Evolutionary conservation across 2,329 filamentous ascomycete genomes (phyloP), one percentile per base, ranked within the genome.

Genomic region (Colletotrichum lindemuthianum): DNA sequence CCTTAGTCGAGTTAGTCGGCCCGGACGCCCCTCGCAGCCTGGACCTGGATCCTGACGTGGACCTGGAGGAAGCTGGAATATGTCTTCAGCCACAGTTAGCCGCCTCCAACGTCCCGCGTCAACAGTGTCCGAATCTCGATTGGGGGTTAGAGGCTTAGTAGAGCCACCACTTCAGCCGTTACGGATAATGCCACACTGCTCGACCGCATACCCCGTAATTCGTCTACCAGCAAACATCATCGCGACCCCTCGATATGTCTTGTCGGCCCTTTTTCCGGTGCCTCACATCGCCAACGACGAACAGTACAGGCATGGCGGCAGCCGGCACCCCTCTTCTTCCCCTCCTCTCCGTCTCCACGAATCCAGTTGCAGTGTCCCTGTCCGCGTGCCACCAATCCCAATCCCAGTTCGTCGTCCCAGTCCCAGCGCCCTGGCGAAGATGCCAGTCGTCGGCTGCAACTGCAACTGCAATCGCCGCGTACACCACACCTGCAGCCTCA

Each of bases 301-400:
- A 24, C 24, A 24, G 24, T 1, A 24, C 24, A 24, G 24, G 24
- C 24, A 24, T 24, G 24, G 24, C n/a, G n/a, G n/a, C n/a, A n/a
- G n/a, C n/a, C n/a, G n/a, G 3, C 24, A 24, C 24, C 24, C 24
- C 24, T 24, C 24, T 24, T 24, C 24, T 44, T 45, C 48, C 32
- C n/a, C 43, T 50, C 56, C 60, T 56, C 60, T 56, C 52, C 51
- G 56, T 56, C 61, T 57, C 61, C 61, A 65, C 58, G 57, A 65
- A 65, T 52, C 51, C 61, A 56, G 57, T 61, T 47, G 24, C 24
- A 24, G 24, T 24, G 24, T 24, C n/a, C 43, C 45, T 48, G 55
- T 56, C 60, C 52, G 47, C 51, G 56, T 56, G 58, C 52, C 61
- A 58, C 56, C 58, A 51, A 65, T 60, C 43, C 51, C 61, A 56